Percentiles rank a stretch among this genome's conserved stretches.
These are phyloP conservation scores for Pythium vanterpoolii DNA, from an alignment of 352 stramenopile species.

Conservation along the genomic window DNA sequence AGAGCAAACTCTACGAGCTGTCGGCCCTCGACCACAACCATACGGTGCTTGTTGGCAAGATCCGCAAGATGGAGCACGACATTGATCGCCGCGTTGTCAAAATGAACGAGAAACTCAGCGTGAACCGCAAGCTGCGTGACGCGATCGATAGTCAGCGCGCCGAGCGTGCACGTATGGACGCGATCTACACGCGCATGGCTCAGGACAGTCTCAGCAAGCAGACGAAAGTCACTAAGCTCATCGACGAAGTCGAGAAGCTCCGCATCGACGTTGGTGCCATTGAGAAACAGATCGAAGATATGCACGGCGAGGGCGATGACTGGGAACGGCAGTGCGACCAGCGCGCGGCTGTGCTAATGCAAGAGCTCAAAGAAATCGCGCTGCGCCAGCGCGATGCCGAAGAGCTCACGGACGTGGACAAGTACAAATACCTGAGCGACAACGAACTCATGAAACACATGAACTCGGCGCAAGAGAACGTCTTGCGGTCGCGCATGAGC, in stretches of 20 bases:
- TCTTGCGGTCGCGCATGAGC: constrained; percentile 46
- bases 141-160: constrained; percentile 64
- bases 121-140: constrained; percentile 60
- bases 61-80: constrained; percentile 82
- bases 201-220: constrained; percentile 56
- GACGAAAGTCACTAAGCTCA: constrained; percentile 42
- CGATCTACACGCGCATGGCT: constrained; percentile 71
- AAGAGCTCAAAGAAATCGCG: constrained; percentile 72
- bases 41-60: constrained; percentile 44
- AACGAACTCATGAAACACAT: constrained; percentile 69
- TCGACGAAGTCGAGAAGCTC: constrained; percentile 51
- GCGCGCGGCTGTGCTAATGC: constrained; percentile 41
- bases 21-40: constrained; percentile 71
- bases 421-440: constrained; percentile 68
- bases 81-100: constrained; percentile 80
- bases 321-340: constrained; percentile 61
- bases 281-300: constrained; percentile 57
- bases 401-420: constrained; percentile 48
- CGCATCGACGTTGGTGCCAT: constrained; percentile 47
- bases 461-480: constrained; percentile 44
- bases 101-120: constrained; percentile 77
- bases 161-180: constrained; percentile 70
- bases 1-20: constrained; percentile 74
- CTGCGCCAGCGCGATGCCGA: constrained; percentile 51
- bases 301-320: constrained; percentile 53